Evolutionary conservation across 116 monocot species (phyloP).

Genomic region (Trichopus zeylanicus): DNA sequence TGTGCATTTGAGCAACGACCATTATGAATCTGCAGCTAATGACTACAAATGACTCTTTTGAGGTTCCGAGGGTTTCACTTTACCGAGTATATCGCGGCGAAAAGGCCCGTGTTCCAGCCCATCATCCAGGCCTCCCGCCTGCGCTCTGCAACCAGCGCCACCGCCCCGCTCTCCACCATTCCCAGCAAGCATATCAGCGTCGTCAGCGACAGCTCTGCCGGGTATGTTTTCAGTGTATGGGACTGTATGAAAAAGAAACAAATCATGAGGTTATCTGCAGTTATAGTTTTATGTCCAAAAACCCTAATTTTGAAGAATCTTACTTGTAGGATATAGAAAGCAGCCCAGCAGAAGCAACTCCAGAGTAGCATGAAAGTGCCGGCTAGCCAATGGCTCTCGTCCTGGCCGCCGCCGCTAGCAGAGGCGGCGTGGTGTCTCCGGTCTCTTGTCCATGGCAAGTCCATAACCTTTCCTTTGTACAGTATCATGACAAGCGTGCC

Average conservation of each 20-base stretch:
- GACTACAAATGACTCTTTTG: too few relatives aligned
- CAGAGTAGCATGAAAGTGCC: conserved; percentile 53
- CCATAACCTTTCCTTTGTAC: conserved; percentile 54
- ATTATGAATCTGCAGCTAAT: too few relatives aligned
- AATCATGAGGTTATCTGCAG: neutral
- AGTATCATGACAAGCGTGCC: conserved; percentile 77
- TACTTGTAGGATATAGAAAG: conserved; percentile 75
- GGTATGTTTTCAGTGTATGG: conserved; percentile 60
- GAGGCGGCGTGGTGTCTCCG: neutral
- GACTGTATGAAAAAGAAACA: conserved; percentile 26
- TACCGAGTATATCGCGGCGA: too few relatives aligned
- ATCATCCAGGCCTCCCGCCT: too few relatives aligned
- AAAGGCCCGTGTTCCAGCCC: too few relatives aligned
- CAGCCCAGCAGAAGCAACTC: conserved; percentile 58
- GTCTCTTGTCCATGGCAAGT: conserved; percentile 44
- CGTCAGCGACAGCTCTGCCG: conserved; percentile 71
- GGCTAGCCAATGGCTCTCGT: conserved; percentile 29
- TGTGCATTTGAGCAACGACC: neutral
- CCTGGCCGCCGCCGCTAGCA: neutral
- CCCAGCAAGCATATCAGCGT: conserved; percentile 78
- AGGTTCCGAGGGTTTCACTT: neutral
- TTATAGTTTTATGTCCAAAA: too few relatives aligned
- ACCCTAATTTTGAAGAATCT: neutral
- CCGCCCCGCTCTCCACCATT: conserved; percentile 29
- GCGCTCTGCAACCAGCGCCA: conserved; percentile 23